phyloP scores from a whole-genome alignment of 495 filamentous ascomycete genomes.

The Xylaria grammica region DNA sequence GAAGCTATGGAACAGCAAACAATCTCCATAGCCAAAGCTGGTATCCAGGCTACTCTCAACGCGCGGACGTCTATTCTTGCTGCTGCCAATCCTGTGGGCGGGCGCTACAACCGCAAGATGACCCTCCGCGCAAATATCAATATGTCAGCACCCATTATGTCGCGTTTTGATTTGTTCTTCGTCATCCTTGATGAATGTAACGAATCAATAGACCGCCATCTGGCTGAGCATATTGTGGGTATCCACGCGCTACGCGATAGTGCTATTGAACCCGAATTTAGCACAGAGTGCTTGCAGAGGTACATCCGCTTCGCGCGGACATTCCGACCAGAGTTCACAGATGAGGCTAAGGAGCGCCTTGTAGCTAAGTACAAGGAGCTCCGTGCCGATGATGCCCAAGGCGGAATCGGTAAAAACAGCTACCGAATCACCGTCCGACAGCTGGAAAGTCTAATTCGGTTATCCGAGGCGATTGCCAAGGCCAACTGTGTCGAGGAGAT shows the following conservation, averaged over 20 bases:
- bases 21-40: constrained; percentile 98
- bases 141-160: constrained; percentile 99
- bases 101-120: constrained; percentile 93
- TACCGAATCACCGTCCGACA: constrained; percentile 98
- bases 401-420: constrained; percentile 87
- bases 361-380: constrained; percentile 97
- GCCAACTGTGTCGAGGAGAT: constrained; percentile 96
- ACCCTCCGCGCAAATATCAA: constrained; percentile 95
- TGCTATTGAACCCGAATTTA: constrained; percentile 89
- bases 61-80: constrained; percentile 94
- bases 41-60: constrained; percentile 97
- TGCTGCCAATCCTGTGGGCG: constrained; percentile 94
- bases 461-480: constrained; percentile 96
- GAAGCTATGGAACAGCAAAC: constrained; percentile 99
- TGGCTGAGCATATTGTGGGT: constrained; percentile 93
- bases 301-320: constrained; percentile 97
- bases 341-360: constrained; percentile 81
- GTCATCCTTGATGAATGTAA: constrained; percentile 98
- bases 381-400: constrained; percentile 90
- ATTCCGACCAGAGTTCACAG: constrained; percentile 90
- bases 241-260: constrained; percentile 92
- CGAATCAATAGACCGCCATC: constrained; percentile 83
- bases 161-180: constrained; percentile 98
- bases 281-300: constrained; percentile 93
- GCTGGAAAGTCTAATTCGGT: constrained; percentile 90